Base-by-base conservation (phyloP, 2,329 filamentous ascomycete genomes). In the Xylariaceae sp. region DNA sequence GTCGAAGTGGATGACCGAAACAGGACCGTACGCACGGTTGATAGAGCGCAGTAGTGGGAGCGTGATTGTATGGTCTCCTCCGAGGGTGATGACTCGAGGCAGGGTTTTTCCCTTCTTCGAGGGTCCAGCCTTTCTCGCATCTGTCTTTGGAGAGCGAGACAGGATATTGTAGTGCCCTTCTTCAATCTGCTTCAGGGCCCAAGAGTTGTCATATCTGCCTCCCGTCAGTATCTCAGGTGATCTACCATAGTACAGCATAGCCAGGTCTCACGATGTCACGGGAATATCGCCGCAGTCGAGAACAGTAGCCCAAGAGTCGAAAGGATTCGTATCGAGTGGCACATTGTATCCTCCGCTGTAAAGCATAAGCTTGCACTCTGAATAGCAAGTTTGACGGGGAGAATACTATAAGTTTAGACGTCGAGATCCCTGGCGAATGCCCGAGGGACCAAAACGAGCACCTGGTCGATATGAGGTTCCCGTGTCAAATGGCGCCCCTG, bases 241-340 rank as follows among this genome's bases (percentile, higher is more conserved):
- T 7, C 18, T 7, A 29, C 4, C 4, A 1, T 19, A 8, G 4
- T 3, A 43, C 12, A 22, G n/a, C 30, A 2, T 26, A n/a, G 2
- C 19, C 17, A 26, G 18, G 4, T 2, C 80, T 65, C 72, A 89
- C 79, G 85, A 90, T 9, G 86, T 91, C 3, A 93, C 87, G 0
- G 87, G 87, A 37, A 91, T 87, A 59, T 93, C 87, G 45, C 87
- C 87, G 59, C 87, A 93, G 62, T 93, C 87, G 2, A 93, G 66
- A 2, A 93, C 79, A 37, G 78, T 88, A 8, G 89, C 83, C 78
- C 87, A 91, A 56, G 78, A 83, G 60, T 84, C 81, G 70, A 93
- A 93, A 0, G 87, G 86, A 63, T 93, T 91, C 17, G 84, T 84
- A 19, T 78, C 72, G 12, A 94, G 69, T 0, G 87, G 87, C 4